Evolutionary conservation across 169 alveolate species (phyloP).

Genomic region (Plasmodium relictum): DNA sequence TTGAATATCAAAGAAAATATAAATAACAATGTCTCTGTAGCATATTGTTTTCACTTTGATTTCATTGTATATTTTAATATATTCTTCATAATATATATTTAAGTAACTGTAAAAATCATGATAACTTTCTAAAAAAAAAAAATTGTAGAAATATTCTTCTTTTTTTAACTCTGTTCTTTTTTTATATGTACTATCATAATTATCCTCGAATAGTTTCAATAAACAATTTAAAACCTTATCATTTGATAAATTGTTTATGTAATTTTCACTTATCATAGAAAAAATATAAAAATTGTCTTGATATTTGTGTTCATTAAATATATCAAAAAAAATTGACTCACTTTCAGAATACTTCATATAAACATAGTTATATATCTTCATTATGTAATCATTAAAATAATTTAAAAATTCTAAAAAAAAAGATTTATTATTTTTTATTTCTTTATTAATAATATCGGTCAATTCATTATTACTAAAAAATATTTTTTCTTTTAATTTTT

Average conservation of each 20-base stretch:
- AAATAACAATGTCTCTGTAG: slow-evolving; percentile 19
- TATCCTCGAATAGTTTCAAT: slow-evolving; percentile 13
- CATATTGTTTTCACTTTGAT: slow-evolving; percentile 1
- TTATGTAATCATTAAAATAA: slow-evolving; percentile 62
- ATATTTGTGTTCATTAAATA: slow-evolving; percentile 1
- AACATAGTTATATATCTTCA: slow-evolving; percentile 30
- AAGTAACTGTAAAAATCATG: slow-evolving; percentile 4
- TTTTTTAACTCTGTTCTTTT: slow-evolving; percentile 10
- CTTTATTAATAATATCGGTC: slow-evolving; percentile 14
- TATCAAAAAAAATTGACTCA: slow-evolving; percentile 7
- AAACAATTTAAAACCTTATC: slow-evolving; percentile 16
- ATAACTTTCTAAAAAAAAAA: slow-evolving; percentile 6
- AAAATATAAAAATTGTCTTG: slow-evolving; percentile 13
- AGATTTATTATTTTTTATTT: slow-evolving; percentile 34
- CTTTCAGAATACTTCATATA: slow-evolving; percentile 23
- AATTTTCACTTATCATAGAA: slow-evolving; percentile 17
- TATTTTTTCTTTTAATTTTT: slow-evolving; percentile 25
- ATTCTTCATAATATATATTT: slow-evolving; percentile 33
- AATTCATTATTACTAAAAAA: slow-evolving; percentile 16
- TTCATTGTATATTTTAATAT: slow-evolving; percentile 27
- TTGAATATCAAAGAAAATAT: slow-evolving; percentile 12
- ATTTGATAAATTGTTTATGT: slow-evolving; percentile 13
- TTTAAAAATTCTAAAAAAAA: slow-evolving; percentile 22
- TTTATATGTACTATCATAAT: slow-evolving; percentile 16
- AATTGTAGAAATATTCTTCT: slow-evolving; percentile 30